These are phyloP conservation scores for Ogataea nitratoaversa DNA, from an alignment of 805 yeast genomes.

Conservation along the genomic window DNA sequence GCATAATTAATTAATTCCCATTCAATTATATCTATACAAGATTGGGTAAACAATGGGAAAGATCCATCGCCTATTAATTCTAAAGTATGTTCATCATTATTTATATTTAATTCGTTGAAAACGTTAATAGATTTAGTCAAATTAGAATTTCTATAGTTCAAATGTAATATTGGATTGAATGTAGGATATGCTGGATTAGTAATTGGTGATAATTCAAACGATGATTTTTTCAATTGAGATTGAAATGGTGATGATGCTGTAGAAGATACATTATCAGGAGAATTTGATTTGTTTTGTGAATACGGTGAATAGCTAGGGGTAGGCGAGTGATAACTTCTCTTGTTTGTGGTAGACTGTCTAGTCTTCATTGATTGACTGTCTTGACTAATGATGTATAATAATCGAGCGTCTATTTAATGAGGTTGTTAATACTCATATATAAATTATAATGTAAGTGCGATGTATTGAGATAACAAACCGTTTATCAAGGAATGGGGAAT, in stretches of 20 bases:
- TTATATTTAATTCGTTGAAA: constrained; percentile 8
- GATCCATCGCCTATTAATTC: constrained; percentile 26
- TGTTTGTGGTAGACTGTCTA: too few relatives aligned
- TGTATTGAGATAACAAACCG: too few relatives aligned
- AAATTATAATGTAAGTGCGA: too few relatives aligned
- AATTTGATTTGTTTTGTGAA: too few relatives aligned
- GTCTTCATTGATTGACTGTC: too few relatives aligned
- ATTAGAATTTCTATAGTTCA: constrained; percentile 15
- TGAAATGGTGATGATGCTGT: neutral
- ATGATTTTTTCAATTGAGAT: neutral
- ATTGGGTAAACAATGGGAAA: constrained; percentile 42
- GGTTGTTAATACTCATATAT: too few relatives aligned
- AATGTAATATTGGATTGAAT: constrained; percentile 24
- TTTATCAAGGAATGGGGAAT: too few relatives aligned
- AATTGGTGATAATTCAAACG: constrained; percentile 1
- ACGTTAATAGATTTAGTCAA: constrained; percentile 14
- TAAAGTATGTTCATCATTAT: constrained; percentile 15
- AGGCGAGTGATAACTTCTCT: too few relatives aligned
- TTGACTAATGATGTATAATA: too few relatives aligned
- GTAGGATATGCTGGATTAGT: constrained; percentile 9
- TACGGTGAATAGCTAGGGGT: too few relatives aligned
- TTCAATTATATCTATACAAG: constrained; percentile 39
- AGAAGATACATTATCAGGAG: too few relatives aligned
- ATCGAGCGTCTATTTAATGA: too few relatives aligned
- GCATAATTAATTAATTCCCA: constrained; percentile 34